Percentiles rank a stretch among this genome's conserved stretches.
Conservation (phyloP, 2,329 filamentous ascomycete species). For the Hypoxylon sp. region DNA sequence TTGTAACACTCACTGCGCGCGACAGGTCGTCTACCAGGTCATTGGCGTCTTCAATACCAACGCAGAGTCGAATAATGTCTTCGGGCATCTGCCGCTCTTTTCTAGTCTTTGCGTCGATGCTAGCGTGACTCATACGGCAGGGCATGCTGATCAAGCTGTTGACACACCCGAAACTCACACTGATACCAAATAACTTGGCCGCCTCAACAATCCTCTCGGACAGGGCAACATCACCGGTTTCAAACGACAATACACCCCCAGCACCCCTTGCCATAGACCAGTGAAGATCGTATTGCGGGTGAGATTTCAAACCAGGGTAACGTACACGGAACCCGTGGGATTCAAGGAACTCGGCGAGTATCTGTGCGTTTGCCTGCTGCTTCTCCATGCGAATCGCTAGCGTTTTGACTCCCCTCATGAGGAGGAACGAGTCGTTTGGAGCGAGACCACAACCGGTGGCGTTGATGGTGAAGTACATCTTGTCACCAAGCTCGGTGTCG, state of each 20-base stretch:
- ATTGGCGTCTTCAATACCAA: constrained; percentile 93
- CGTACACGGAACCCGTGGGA: constrained; percentile 91
- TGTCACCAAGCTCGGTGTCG: constrained; percentile 82
- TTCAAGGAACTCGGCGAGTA: constrained; percentile 93
- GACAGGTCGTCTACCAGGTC: constrained; percentile 94
- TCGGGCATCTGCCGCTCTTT: constrained; percentile 92
- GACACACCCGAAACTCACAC: constrained; percentile 97
- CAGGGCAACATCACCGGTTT: constrained; percentile 86
- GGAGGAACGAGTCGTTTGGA: constrained; percentile 94
- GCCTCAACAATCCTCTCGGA: constrained; percentile 96
- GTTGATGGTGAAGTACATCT: constrained; percentile 97
- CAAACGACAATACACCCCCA: constrained; percentile 94
- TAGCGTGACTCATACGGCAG: constrained; percentile 99
- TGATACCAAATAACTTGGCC: constrained; percentile 92
- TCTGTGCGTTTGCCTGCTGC: constrained; percentile 92
- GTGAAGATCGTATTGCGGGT: constrained; percentile 96
- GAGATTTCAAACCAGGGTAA: constrained; percentile 92
- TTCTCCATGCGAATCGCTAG: constrained; percentile 98
- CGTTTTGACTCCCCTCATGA: constrained; percentile 96
- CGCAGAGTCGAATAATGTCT: constrained; percentile 94
- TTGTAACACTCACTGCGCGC: constrained; percentile 77
- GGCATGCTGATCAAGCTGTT: constrained; percentile 99
- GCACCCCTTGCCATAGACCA: constrained; percentile 95
- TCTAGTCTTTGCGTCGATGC: constrained; percentile 94
- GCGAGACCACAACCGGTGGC: constrained; percentile 93